Conservation (phyloP, 2,329 filamentous ascomycete genomes). For the Raffaelea arxii region DNA sequence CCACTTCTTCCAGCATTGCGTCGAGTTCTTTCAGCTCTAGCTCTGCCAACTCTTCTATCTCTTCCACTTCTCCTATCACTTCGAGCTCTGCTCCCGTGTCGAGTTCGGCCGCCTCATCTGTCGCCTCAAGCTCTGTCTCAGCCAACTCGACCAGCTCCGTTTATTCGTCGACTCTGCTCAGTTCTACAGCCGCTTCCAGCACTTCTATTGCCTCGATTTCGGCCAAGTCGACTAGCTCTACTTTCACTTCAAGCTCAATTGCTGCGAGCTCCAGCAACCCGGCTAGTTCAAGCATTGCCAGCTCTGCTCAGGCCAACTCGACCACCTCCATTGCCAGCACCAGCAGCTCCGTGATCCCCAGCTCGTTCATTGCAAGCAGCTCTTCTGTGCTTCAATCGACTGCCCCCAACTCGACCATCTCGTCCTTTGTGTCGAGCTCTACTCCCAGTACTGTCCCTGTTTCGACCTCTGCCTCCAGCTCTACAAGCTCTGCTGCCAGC, state of each 20-base stretch:
- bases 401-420: too few relatives aligned
- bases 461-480: not conserved
- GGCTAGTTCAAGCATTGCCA: not conserved
- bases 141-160: not conserved
- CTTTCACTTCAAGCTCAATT: too few relatives aligned
- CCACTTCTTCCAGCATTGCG: too few relatives aligned
- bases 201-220: too few relatives aligned
- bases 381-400: too few relatives aligned
- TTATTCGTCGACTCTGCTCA: not conserved
- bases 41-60: conserved; percentile 1
- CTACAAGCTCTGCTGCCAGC: not conserved
- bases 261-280: too few relatives aligned
- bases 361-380: too few relatives aligned
- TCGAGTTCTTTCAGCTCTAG: not conserved
- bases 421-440: too few relatives aligned
- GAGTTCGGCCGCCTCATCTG: not conserved
- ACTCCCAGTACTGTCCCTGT: too few relatives aligned
- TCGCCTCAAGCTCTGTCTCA: not conserved
- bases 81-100: not conserved
- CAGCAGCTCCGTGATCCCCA: too few relatives aligned
- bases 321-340: too few relatives aligned
- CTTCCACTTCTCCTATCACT: not conserved
- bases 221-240: too few relatives aligned
- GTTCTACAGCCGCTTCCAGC: not conserved
- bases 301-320: not conserved